Percentiles rank a stretch among this genome's conserved stretches.
These are phyloP conservation scores for Hymenoscyphus albidus DNA, from an alignment of 2,329 filamentous ascomycete species.

Conservation along the genomic window DNA sequence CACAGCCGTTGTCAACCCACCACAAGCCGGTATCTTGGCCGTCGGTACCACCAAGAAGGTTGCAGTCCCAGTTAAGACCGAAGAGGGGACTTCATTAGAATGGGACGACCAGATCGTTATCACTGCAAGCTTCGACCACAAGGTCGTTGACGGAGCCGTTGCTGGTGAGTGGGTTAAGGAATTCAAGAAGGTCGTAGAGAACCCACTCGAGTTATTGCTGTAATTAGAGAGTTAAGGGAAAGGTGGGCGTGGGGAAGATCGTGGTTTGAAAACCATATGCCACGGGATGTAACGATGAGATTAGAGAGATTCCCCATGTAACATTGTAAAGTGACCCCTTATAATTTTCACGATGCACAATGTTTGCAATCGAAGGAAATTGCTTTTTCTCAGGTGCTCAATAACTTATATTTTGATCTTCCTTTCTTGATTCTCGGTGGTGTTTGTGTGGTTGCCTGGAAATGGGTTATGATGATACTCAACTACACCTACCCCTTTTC, in stretches of 20 bases:
- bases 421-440: too few species aligned
- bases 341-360: conserved; percentile 7
- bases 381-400: background rate
- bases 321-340: conserved; percentile 15
- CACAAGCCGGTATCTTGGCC: conserved; percentile 91
- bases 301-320: conserved; percentile 20
- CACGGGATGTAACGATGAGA: conserved; percentile 10
- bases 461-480: too few species aligned
- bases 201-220: conserved; percentile 90
- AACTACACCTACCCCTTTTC: too few species aligned
- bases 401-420: too few species aligned
- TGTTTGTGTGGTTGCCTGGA: too few species aligned
- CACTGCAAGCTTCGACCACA: conserved; percentile 97
- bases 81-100: conserved; percentile 73
- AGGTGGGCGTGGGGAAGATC: background rate
- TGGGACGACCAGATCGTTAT: conserved; percentile 98
- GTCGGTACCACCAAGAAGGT: conserved; percentile 96
- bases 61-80: conserved; percentile 77
- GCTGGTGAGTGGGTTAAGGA: conserved; percentile 96
- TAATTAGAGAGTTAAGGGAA: conserved; percentile 38
- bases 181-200: conserved; percentile 97
- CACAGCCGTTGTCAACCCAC: conserved; percentile 98
- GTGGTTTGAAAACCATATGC: background rate
- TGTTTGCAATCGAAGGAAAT: conserved; percentile 8
- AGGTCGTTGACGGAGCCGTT: conserved; percentile 94